Evolutionary conservation across 2,329 filamentous ascomycete species (phyloP).

Genomic region (Dothistroma pini): DNA sequence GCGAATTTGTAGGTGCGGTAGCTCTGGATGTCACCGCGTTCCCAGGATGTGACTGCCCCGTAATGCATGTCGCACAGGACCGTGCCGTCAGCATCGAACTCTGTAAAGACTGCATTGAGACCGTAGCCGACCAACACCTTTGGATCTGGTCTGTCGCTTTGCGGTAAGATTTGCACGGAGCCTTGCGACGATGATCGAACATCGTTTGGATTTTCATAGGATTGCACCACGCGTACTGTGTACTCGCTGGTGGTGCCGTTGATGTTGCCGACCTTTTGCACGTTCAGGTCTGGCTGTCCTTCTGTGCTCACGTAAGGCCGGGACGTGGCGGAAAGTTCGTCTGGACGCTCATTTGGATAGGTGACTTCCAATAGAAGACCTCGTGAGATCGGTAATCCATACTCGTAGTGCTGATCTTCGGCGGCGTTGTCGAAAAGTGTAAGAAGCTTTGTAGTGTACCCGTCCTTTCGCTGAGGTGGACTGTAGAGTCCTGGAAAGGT

Average conservation of each 20-base stretch:
- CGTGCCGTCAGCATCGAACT: slow-evolving; percentile 43
- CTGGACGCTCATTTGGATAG: slow-evolving; percentile 22
- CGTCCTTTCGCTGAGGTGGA: slow-evolving; percentile 18
- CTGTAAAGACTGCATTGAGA: slow-evolving; percentile 36
- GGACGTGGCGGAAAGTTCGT: not conserved
- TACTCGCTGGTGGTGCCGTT: slow-evolving; percentile 30
- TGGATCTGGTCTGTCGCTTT: slow-evolving; percentile 38
- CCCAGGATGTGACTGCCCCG: slow-evolving; percentile 28
- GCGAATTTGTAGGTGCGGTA: slow-evolving; percentile 53
- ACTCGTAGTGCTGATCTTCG: slow-evolving; percentile 38
- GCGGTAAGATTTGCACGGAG: slow-evolving; percentile 51
- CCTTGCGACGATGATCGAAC: slow-evolving; percentile 47
- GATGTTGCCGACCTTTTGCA: slow-evolving; percentile 31
- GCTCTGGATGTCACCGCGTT: slow-evolving; percentile 42
- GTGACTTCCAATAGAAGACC: slow-evolving; percentile 34
- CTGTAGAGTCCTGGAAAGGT: slow-evolving; percentile 29
- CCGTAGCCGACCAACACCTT: slow-evolving; percentile 57
- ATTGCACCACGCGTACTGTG: slow-evolving; percentile 30
- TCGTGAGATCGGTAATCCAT: slow-evolving; percentile 29
- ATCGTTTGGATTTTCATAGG: slow-evolving; percentile 27
- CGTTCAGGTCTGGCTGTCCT: slow-evolving; percentile 16
- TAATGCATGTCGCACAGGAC: slow-evolving; percentile 52
- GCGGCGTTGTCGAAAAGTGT: slow-evolving; percentile 54
- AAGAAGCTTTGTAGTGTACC: slow-evolving; percentile 42
- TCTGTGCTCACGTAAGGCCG: not conserved